Percentiles rank a stretch among this genome's conserved stretches.
These are phyloP conservation scores for Uronychia binucleata DNA, from an alignment of 73 alveolate genomes.

Conservation along the genomic window DNA sequence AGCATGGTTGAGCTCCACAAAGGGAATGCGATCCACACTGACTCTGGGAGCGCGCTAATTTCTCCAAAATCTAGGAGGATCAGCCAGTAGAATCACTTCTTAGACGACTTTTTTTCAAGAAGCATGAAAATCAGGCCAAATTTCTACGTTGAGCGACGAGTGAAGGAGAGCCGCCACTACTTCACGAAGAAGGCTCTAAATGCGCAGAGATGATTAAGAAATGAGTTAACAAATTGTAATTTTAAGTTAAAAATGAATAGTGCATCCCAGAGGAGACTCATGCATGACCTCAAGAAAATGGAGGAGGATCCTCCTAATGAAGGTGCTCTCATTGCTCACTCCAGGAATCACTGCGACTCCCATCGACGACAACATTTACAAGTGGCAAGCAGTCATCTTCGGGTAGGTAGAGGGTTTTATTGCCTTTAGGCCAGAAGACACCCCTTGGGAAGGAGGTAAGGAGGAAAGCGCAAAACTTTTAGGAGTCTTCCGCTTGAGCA, in stretches of 20 bases:
- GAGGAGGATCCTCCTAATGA: constrained; percentile 48
- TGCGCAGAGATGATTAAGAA: neutral
- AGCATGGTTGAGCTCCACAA: neutral
- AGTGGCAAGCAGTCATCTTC: constrained; percentile 56
- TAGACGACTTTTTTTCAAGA: neutral
- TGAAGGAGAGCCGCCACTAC: neutral
- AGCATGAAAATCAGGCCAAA: neutral
- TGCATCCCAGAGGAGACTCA: constrained; percentile 87
- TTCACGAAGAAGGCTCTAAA: neutral
- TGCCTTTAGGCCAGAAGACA: constrained; percentile 95
- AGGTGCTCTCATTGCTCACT: constrained; percentile 48
- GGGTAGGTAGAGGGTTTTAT: constrained; percentile 82
- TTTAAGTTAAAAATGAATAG: constrained; percentile 81
- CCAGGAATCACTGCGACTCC: constrained; percentile 93
- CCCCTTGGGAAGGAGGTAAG: constrained; percentile 98
- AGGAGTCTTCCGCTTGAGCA: constrained; percentile 71
- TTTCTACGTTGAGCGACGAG: neutral
- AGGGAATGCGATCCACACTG: no score
- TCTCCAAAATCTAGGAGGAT: neutral
- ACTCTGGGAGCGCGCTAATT: no score
- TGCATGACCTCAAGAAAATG: constrained; percentile 91
- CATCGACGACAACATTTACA: constrained; percentile 79
- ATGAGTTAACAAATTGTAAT: neutral
- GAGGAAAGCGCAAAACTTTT: neutral
- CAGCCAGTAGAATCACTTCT: neutral